Evolutionary conservation across 768 basidiomycete species (phyloP), one percentile per base, ranked within the genome.

Genomic region (Kwoniella botswanensis): DNA sequence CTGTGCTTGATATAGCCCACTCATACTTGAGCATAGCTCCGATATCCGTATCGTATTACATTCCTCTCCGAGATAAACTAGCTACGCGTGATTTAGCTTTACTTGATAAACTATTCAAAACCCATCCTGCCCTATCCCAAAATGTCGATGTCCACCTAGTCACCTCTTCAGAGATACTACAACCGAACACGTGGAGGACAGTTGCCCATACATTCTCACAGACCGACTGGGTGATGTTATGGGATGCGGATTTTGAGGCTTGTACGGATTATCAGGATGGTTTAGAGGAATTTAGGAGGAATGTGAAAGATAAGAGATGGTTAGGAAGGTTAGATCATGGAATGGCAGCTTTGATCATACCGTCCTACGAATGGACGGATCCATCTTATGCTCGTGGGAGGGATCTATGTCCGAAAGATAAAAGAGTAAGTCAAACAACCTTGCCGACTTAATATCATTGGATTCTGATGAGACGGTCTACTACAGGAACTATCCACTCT

Each of bases 201-300:
- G 26, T 63, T 46, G 63, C 63, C 22, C 44, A 41, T 18, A n/a
- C 63, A n/a, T 63, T 63, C n/a, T 44, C 63, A 6, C 22, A 18
- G n/a, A 63, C 63, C 6, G 63, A 63, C 4, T 63, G 63, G 63
- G 63, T 63, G 2, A 21, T 63, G 46, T 26, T 63, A 15, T 63
- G 63, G 63, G 63, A 63, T 29, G 42, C 42, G 7, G 63, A 63
- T 29, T 63, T 63, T 53, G 50, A 52, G 21, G 15, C 50, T 11
- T 63, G 63, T 63, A 63, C 63, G 22, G 63, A 63, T 22, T 53
- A 21, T 22, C 63, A 63, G 22, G 46, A 12, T 18, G 63, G 43
- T 24, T 53, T 63, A 15, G 50, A 63, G 13, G 21, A 24, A 6
- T 53, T 63, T 46, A 46, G 50, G 29, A 29, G 2, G 13, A 58